Evolutionary conservation across 768 basidiomycete species (phyloP).

Genomic region (Lactarius trivialis): DNA sequence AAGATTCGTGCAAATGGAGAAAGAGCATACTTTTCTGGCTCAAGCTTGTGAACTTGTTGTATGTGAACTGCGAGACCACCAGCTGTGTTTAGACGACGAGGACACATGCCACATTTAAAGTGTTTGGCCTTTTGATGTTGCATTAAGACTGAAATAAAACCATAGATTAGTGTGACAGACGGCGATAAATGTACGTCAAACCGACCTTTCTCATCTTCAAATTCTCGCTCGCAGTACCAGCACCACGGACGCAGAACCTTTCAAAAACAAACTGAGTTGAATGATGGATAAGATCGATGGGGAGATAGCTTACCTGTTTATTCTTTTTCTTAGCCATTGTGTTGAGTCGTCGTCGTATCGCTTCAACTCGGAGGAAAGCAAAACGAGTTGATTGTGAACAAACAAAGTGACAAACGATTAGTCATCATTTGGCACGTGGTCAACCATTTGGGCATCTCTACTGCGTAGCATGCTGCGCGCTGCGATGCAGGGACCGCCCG

Average conservation of each 20-base stretch:
- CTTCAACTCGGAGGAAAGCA: not conserved
- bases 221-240: conserved; percentile 99
- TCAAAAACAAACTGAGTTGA: not conserved
- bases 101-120: conserved; percentile 96
- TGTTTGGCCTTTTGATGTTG: conserved; percentile 99
- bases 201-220: conserved; percentile 97
- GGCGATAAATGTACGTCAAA: conserved; percentile 15
- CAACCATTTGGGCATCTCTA: not conserved
- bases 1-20: not conserved
- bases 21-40: conserved; percentile 60
- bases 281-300: not conserved
- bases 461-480: not conserved
- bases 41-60: conserved; percentile 99
- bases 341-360: not conserved
- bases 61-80: conserved; percentile 97
- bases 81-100: conserved; percentile 91
- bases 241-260: conserved; percentile 91
- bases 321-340: conserved; percentile 51
- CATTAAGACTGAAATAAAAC: conserved; percentile 67
- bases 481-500: not conserved
- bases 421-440: not conserved
- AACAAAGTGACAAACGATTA: conserved; percentile 1
- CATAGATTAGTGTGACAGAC: not conserved
- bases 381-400: not conserved
- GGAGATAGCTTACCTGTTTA: conserved; percentile 35